Evolutionary conservation across 2,329 filamentous ascomycete genomes (phyloP), one percentile per base, ranked within the genome.

Genomic region (Phaeophleospora eucalypticola): DNA sequence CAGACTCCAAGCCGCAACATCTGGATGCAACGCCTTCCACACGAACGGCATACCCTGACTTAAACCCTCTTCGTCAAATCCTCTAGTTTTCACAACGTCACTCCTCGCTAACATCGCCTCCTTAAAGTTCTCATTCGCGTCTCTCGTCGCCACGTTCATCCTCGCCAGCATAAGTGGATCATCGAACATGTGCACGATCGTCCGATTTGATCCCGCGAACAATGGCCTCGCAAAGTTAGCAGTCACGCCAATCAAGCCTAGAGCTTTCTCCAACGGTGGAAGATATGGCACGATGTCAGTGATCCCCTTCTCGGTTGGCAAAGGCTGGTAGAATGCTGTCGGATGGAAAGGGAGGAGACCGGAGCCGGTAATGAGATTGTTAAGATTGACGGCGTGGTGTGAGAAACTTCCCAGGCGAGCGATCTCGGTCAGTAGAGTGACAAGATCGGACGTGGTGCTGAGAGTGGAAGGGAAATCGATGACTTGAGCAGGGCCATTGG

Each of bases 41-140:
- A 76, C 37, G 50, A 75, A 75, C 4, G 74, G 74, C 72, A 74
- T 75, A 2, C 72, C 72, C 49, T 69, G 64, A 52, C 65, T 67
- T 36, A 76, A 61, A 0, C 73, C 74, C 4, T 70, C 38, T 2
- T 45, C 46, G 48, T 71, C 71, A 58, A 78, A 76, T 0, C 17
- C 50, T n/a, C 71, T 65, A 4, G 46, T 58, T n/a, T 59, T 58
- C 8, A 76, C 58, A 20, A 59, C 52, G 2, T 57, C 43, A 55
- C 72, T 74, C 35, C 74, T 65, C 3, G 36, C 50, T 44, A 58
- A 39, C 70, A 76, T 73, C 15, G 53, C 50, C 9, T 32, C 43
- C 54, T 61, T 61, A 52, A 74, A 76, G 3, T 18, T 46, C 6
- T 43, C 48, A 6, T 68, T 68, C 3, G 73, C 72, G 0, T 42